These are phyloP conservation scores for Penicillium sp. DNA, from an alignment of 2,329 filamentous ascomycete species.

Conservation along the genomic window DNA sequence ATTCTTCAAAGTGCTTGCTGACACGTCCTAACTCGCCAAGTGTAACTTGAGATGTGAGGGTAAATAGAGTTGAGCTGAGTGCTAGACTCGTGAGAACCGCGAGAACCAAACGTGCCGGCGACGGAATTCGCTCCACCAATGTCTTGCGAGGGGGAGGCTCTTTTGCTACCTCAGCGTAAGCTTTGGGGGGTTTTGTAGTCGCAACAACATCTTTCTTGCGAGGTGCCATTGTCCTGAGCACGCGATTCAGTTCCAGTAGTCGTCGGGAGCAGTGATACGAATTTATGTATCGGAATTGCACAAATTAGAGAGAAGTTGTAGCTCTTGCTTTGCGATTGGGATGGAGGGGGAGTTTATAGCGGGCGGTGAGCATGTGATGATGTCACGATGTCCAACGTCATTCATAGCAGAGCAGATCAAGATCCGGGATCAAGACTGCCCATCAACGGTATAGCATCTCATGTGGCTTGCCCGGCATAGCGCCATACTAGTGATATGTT, in stretches of 20 bases:
- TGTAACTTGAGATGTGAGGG: slow-evolving; percentile 63
- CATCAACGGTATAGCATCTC: neutral
- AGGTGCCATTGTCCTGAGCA: slow-evolving; percentile 21
- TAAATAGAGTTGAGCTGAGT: slow-evolving; percentile 69
- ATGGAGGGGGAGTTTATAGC: slow-evolving; percentile 11
- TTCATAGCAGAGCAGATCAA: neutral
- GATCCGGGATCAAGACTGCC: neutral
- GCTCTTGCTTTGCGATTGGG: neutral
- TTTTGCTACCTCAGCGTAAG: slow-evolving; percentile 21
- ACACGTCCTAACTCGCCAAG: slow-evolving; percentile 70
- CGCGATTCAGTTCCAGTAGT: neutral
- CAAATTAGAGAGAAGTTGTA: neutral
- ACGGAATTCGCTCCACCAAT: slow-evolving; percentile 34
- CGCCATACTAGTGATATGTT: neutral
- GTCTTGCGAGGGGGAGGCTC: slow-evolving; percentile 22
- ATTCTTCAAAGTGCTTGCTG: slow-evolving; percentile 66
- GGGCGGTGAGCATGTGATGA: slow-evolving; percentile 42
- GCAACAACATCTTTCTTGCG: slow-evolving; percentile 30
- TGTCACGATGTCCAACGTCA: slow-evolving; percentile 33
- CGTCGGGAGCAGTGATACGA: neutral
- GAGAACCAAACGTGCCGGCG: slow-evolving; percentile 50
- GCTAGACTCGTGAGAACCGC: slow-evolving; percentile 60
- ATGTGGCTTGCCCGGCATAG: neutral
- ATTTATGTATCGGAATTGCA: neutral
- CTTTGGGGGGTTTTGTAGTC: slow-evolving; percentile 16